These are phyloP conservation scores for Malassezia sp. DNA, from an alignment of 1,284 basidiomycete genomes.

Conservation along the genomic window DNA sequence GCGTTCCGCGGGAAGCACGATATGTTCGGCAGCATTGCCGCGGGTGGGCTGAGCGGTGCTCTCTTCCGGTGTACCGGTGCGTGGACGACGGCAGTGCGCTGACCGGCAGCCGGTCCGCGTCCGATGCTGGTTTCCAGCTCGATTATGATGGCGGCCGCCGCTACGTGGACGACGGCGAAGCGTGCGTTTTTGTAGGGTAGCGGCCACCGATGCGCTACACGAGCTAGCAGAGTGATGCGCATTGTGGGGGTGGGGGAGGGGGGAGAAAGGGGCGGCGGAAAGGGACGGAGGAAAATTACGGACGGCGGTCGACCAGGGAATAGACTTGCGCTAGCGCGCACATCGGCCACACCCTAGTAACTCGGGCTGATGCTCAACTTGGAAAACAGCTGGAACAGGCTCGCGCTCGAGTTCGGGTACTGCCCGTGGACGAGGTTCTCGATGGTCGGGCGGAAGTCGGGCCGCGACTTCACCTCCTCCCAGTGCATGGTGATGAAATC, in stretches of 20 bases:
- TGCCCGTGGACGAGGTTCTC: slow-evolving; percentile 22
- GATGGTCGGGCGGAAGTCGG: slow-evolving; percentile 27
- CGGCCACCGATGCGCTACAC: no score
- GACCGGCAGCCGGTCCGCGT: slow-evolving; percentile 67
- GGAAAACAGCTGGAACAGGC: slow-evolving; percentile 29
- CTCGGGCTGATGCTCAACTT: slow-evolving; percentile 24
- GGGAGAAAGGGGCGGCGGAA: no score
- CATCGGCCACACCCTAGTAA: no score
- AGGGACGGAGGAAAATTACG: no score
- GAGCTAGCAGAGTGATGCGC: no score
- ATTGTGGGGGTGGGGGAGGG: no score
- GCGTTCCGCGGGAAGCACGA: slow-evolving; percentile 81
- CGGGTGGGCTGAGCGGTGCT: slow-evolving; percentile 79
- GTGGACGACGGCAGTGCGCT: slow-evolving; percentile 42
- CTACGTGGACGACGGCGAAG: slow-evolving; percentile 84
- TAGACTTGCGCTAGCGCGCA: no score
- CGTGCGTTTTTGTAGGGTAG: slow-evolving; percentile 8
- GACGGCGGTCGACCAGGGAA: not conserved
- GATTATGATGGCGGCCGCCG: slow-evolving; percentile 74
- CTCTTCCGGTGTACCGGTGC: slow-evolving; percentile 87
- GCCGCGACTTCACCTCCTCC: slow-evolving; percentile 29
- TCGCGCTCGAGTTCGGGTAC: slow-evolving; percentile 24
- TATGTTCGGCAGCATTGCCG: slow-evolving; percentile 74
- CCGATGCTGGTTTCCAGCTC: slow-evolving; percentile 78
- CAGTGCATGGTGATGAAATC: slow-evolving; percentile 27